Base-by-base conservation (phyloP, 2,329 filamentous ascomycete genomes). In the Biscogniauxia sp. region DNA sequence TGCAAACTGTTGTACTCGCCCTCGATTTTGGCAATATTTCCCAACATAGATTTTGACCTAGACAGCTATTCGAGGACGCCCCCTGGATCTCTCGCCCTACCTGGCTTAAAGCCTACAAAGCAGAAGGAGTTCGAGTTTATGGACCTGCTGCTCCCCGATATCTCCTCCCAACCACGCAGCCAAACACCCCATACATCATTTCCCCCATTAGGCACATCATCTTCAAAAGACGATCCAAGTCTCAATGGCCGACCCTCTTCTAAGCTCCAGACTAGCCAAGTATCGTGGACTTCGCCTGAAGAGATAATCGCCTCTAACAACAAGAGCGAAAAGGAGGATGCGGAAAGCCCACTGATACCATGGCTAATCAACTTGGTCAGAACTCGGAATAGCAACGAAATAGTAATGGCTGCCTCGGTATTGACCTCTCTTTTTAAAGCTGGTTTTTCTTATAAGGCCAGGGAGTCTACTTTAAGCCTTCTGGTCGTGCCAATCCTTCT, bases 401-500 rank as follows among this genome's bases (percentile, higher is more conserved):
- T 88, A 20, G 76, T 93, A 54, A 86, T 88, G 80, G 89, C 90
- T 32, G 85, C 88, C 8, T 86, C 85, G 28, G 79, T 94, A 8
- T 79, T 93, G 51, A 86, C 89, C 0, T 84, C 86, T 20, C 78
- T 94, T 15, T 90, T 89, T 73, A 88, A 87, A 67, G 81, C 88
- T 13, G 87, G 87, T 0, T 81, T 92, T 61, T 83, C 88, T 3
- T 86, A 82, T 63, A 88, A 86, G 67, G 78, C 80, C 49, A 83
- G 90, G 61, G 87, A 91, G 66, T 78, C 82, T 1, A 85, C 84
- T 61, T 78, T 94, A 51, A 85, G 87, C 2, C 79, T 88, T 25
- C 77, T 93, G 9, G 81, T 93, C 25, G 82, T 93, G 3, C 91
- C 91, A 1, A 79, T 91, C 41, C 78, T 95, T 11, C 82, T 91